phyloP scores from a whole-genome alignment of 306 rosid genomes.

The Begonia peltatifolia region DNA sequence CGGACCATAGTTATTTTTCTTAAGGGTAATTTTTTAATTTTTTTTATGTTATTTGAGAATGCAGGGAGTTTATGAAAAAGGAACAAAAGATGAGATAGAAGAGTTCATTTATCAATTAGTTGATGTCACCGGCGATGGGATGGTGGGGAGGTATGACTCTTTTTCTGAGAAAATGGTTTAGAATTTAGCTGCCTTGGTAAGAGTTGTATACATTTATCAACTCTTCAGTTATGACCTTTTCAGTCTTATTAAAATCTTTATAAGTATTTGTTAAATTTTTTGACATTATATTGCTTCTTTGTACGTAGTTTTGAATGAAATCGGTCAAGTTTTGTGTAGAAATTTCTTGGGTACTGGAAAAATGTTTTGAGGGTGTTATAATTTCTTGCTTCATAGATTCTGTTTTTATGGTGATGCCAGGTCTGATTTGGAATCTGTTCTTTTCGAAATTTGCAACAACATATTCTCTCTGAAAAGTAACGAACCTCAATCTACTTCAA shows the following conservation, averaged over 20 bases:
- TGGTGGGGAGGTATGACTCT: constrained; percentile 33
- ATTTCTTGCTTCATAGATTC: not conserved
- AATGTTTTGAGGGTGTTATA: too few species aligned
- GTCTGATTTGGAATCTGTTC: constrained; percentile 66
- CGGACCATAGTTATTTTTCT: too few species aligned
- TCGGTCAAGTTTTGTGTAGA: too few species aligned
- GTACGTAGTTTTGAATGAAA: too few species aligned
- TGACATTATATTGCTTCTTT: not conserved
- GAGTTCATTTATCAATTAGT: constrained; percentile 54
- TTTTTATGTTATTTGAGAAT: constrained; percentile 1
- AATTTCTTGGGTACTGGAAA: too few species aligned
- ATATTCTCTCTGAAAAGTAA: constrained; percentile 27
- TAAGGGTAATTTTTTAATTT: not conserved
- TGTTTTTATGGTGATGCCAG: constrained; percentile 27
- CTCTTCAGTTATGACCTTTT: too few species aligned
- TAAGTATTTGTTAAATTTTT: not conserved
- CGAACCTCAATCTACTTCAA: constrained; percentile 34
- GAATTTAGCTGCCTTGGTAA: too few species aligned
- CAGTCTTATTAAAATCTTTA: too few species aligned
- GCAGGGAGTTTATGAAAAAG: constrained; percentile 77
- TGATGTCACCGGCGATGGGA: constrained; percentile 36
- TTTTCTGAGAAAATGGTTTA: too few species aligned
- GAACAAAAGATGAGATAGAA: constrained; percentile 66
- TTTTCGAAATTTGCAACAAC: constrained; percentile 31
- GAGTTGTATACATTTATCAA: too few species aligned